Evolutionary conservation across 177 flowering plant genomes (phyloP).

Genomic region (Tripterygium wilfordii): DNA sequence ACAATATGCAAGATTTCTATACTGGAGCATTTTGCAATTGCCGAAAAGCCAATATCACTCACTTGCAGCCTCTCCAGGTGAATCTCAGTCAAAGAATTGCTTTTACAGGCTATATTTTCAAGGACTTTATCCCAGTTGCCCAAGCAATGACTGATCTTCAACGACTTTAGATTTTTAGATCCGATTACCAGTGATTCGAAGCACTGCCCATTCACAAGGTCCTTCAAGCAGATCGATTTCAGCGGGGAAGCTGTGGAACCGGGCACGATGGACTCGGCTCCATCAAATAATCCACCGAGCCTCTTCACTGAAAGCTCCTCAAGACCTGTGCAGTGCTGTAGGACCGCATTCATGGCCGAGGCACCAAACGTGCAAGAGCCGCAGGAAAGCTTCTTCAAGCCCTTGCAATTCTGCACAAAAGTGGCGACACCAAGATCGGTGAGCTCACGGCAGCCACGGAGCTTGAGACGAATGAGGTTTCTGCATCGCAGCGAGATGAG

Average conservation of each 20-base stretch:
- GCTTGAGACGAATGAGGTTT: no score
- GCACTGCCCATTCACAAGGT: constrained; percentile 64
- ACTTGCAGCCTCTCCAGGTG: constrained; percentile 82
- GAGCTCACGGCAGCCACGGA: no score
- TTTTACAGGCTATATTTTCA: constrained; percentile 20
- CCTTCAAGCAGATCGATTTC: constrained; percentile 59
- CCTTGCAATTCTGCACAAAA: constrained; percentile 38
- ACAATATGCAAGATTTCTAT: constrained; percentile 64
- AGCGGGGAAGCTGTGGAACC: constrained; percentile 43
- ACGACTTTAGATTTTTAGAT: constrained; percentile 45
- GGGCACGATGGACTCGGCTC: constrained; percentile 39
- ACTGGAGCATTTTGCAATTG: constrained; percentile 41
- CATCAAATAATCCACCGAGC: constrained; percentile 45
- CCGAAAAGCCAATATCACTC: constrained; percentile 59
- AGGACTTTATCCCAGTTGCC: constrained; percentile 80
- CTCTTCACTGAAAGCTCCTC: constrained; percentile 76
- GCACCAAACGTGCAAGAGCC: constrained; percentile 75
- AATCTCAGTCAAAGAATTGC: constrained; percentile 36
- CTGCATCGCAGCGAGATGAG: no score
- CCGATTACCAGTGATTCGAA: constrained; percentile 55
- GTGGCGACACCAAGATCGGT: no score
- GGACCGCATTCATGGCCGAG: constrained; percentile 54
- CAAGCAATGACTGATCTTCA: constrained; percentile 59
- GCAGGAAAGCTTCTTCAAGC: constrained; percentile 62
- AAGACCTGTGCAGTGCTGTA: constrained; percentile 42